phyloP scores from a whole-genome alignment of 1,139 yeast species.

The Hyphopichia wangnamkhiaoensis region DNA sequence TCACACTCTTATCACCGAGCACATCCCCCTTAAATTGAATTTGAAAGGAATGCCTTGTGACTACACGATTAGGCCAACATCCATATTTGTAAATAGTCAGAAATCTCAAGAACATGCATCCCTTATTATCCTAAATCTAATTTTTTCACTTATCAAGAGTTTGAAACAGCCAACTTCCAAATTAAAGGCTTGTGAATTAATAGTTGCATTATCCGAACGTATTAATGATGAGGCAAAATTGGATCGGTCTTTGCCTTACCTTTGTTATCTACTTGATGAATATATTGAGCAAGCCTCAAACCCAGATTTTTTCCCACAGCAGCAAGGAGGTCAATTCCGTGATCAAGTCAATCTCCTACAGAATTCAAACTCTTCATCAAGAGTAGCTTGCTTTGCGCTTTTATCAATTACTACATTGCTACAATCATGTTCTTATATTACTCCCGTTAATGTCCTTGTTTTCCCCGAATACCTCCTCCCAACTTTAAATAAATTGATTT shows the following conservation, averaged over 20 bases:
- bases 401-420: slow-evolving; percentile 61
- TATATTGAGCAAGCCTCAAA: slow-evolving; percentile 18
- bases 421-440: slow-evolving; percentile 62
- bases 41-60: slow-evolving; percentile 48
- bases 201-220: slow-evolving; percentile 74
- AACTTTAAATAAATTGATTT: slow-evolving; percentile 51
- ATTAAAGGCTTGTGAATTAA: slow-evolving; percentile 71
- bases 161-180: slow-evolving; percentile 64
- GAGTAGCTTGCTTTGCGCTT: slow-evolving; percentile 65
- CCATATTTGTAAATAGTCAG: slow-evolving; percentile 12
- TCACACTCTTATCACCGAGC: slow-evolving; percentile 9
- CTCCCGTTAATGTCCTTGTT: slow-evolving; percentile 72
- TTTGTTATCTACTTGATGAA: slow-evolving; percentile 51
- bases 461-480: slow-evolving; percentile 86
- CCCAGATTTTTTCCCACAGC: background rate
- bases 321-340: background rate
- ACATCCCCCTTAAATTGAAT: slow-evolving; percentile 49
- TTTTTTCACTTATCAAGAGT: slow-evolving; percentile 67
- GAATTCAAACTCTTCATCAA: slow-evolving; percentile 17
- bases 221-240: slow-evolving; percentile 81
- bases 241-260: slow-evolving; percentile 81
- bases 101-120: slow-evolving; percentile 44
- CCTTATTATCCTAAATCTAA: slow-evolving; percentile 60
- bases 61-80: slow-evolving; percentile 44
- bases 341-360: background rate